phyloP scores from a whole-genome alignment of 1,139 yeast genomes.

The Lodderomyces metapsilosis region DNA sequence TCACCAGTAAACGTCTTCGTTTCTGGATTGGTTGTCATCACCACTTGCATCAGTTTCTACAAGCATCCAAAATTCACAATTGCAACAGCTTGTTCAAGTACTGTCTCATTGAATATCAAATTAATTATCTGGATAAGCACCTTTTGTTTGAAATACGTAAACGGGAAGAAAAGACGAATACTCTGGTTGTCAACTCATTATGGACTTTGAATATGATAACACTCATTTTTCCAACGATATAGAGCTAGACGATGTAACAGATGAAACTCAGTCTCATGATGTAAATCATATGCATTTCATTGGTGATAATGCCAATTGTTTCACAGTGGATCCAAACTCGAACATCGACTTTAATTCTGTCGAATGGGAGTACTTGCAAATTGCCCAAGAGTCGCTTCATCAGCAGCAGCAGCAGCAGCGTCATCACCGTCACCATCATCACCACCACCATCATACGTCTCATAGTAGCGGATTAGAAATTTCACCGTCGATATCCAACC shows the following conservation, averaged over 20 bases:
- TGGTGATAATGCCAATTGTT: neutral
- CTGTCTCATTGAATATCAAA: no score
- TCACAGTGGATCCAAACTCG: neutral
- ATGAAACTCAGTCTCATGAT: neutral
- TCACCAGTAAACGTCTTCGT: no score
- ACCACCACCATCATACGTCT: neutral
- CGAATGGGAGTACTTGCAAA: conserved; percentile 11
- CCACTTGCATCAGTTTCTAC: no score
- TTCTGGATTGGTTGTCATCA: no score
- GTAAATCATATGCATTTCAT: neutral
- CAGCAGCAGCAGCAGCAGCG: neutral
- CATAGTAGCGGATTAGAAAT: conserved; percentile 10
- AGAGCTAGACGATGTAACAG: neutral
- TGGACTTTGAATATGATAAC: neutral
- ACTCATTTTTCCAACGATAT: neutral
- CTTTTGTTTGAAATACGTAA: no score
- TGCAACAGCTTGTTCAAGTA: no score
- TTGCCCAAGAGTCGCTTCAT: conserved; percentile 8
- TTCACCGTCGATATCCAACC: conserved; percentile 15
- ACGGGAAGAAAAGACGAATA: neutral
- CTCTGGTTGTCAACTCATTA: neutral
- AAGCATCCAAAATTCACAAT: no score
- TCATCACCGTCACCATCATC: conserved; percentile 4
- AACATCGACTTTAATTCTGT: conserved; percentile 5
- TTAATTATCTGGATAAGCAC: no score